phyloP scores from a whole-genome alignment of 2,329 filamentous ascomycete species.

The Colletotrichum chrysophilum region DNA sequence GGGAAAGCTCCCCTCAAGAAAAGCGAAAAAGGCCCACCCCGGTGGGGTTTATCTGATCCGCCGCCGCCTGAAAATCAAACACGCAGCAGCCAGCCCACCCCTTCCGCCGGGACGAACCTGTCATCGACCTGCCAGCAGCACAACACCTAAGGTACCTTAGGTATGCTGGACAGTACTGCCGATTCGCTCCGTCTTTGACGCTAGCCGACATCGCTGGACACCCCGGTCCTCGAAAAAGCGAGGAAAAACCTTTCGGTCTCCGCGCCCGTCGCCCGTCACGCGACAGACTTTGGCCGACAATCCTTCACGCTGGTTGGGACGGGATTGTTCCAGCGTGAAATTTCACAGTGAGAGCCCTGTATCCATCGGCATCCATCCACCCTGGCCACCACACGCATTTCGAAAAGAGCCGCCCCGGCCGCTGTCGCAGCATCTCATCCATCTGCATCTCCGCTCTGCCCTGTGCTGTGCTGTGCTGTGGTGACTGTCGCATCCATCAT shows the following conservation, averaged over 20 bases:
- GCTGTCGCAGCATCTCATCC: background rate
- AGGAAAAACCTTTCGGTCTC: background rate
- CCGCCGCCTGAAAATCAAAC: background rate
- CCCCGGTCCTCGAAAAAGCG: background rate
- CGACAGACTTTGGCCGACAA: background rate
- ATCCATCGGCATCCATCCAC: background rate
- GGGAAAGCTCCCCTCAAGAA: background rate
- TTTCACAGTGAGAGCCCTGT: background rate
- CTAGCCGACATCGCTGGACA: background rate
- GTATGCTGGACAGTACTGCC: background rate
- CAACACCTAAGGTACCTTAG: background rate
- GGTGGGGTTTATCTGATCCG: background rate
- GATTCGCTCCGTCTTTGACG: background rate
- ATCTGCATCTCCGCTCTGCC: background rate
- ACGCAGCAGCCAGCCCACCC: background rate
- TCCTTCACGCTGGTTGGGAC: background rate
- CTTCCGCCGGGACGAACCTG: background rate
- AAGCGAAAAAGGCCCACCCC: background rate
- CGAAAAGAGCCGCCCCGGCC: background rate
- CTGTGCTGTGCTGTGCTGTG: background rate
- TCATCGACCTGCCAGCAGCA: background rate
- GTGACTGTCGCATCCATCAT: background rate
- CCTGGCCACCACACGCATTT: background rate
- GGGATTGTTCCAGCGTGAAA: background rate
- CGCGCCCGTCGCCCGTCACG: background rate